Evolutionary conservation across 176 grass and related monocot genomes (phyloP).

Genomic region (Neostapfia colusana): DNA sequence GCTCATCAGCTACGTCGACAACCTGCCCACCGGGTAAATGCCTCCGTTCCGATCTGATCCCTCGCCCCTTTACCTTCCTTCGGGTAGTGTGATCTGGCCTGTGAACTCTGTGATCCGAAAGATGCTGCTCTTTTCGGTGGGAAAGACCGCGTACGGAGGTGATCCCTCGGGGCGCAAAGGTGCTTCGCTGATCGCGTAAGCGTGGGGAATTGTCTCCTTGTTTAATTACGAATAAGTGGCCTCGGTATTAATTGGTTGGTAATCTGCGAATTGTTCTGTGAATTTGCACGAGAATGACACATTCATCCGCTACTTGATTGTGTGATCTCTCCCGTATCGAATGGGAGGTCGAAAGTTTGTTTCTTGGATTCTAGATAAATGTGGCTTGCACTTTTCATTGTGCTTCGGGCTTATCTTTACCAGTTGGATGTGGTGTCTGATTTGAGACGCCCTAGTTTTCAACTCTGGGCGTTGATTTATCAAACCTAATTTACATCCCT

Average conservation of each 20-base stretch:
- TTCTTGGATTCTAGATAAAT: background rate
- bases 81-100: slow-evolving; percentile 23
- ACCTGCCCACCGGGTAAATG: slow-evolving; percentile 78
- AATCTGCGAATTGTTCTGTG: slow-evolving; percentile 16
- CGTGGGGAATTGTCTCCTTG: background rate
- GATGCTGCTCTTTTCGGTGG: background rate
- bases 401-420: background rate
- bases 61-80: background rate
- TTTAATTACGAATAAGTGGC: background rate
- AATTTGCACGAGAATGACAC: background rate
- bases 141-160: background rate
- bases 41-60: slow-evolving; percentile 26
- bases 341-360: background rate
- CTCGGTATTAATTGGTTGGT: background rate
- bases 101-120: slow-evolving; percentile 29
- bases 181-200: background rate
- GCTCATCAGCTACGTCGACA: slow-evolving; percentile 93
- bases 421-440: background rate
- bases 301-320: background rate
- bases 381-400: background rate
- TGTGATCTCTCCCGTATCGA: background rate
- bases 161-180: background rate
- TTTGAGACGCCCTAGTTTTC: background rate
- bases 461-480: background rate
- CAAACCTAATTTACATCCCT: background rate